Conservation (phyloP, 2,329 filamentous ascomycete species). For the Fusarium globosum region DNA sequence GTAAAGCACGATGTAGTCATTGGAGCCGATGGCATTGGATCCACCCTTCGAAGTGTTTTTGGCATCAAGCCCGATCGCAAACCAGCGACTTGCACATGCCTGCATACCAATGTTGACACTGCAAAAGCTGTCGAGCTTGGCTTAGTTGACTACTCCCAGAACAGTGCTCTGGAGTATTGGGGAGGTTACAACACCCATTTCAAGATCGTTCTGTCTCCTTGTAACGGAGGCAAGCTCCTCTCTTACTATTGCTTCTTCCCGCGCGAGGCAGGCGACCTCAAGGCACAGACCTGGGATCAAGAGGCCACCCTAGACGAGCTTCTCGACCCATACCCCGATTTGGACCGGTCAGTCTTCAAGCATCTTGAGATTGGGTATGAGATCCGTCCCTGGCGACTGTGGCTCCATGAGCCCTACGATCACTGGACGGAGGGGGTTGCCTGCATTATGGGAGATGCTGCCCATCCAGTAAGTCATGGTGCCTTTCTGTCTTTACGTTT, state of each 20-base stretch:
- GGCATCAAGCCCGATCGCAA: not conserved
- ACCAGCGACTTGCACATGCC: not conserved
- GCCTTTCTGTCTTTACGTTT: not conserved
- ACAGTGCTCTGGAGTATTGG: not conserved
- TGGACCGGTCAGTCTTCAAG: not conserved
- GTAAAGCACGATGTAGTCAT: not conserved
- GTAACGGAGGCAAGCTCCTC: not conserved
- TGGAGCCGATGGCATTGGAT: conserved; percentile 3
- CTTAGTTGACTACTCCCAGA: not conserved
- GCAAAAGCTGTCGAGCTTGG: not conserved
- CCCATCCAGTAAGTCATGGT: not conserved
- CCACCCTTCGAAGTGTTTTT: not conserved
- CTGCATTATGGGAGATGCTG: conserved; percentile 1
- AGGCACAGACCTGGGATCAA: not conserved
- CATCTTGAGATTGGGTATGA: not conserved
- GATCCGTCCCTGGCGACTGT: not conserved
- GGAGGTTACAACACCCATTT: not conserved
- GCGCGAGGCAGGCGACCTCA: not conserved
- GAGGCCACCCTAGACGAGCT: not conserved
- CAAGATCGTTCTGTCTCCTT: conserved; percentile 4
- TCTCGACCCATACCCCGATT: not conserved
- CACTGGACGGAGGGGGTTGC: not conserved
- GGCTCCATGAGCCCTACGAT: not conserved
- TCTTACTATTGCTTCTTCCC: conserved; percentile 9
- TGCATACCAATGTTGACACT: not conserved